phyloP scores from a whole-genome alignment of 495 filamentous ascomycete genomes.

The Parachaetomium inaequale region DNA sequence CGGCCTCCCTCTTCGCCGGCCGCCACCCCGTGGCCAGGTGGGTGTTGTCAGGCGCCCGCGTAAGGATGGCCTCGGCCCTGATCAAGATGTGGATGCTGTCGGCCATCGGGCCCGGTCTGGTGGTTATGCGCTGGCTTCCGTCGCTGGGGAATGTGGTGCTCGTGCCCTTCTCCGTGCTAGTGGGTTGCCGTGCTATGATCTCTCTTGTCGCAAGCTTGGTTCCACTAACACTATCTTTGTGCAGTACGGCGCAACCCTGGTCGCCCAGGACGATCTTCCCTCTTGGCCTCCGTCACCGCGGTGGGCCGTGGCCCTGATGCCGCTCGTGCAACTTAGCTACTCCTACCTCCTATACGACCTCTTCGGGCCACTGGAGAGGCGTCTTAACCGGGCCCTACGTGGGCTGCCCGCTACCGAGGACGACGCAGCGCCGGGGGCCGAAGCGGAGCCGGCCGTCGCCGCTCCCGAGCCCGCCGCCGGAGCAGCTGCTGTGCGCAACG shows the following conservation, averaged over 20 bases:
- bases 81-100: slow-evolving; percentile 28
- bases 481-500: no score
- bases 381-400: slow-evolving; percentile 48
- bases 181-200: slow-evolving; percentile 21
- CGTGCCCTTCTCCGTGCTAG: slow-evolving; percentile 36
- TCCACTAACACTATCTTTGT: neutral
- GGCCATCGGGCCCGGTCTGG: slow-evolving; percentile 39
- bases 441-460: neutral
- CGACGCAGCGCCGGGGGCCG: neutral
- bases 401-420: slow-evolving; percentile 26
- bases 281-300: slow-evolving; percentile 71
- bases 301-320: slow-evolving; percentile 66
- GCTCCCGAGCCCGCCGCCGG: neutral
- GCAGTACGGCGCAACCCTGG: slow-evolving; percentile 25
- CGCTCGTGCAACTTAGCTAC: slow-evolving; percentile 65
- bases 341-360: slow-evolving; percentile 60
- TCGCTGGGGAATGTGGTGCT: slow-evolving; percentile 29
- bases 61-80: neutral
- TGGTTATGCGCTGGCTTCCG: slow-evolving; percentile 35
- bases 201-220: no score
- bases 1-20: slow-evolving; percentile 39
- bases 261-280: slow-evolving; percentile 26
- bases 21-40: slow-evolving; percentile 26
- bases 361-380: slow-evolving; percentile 59
- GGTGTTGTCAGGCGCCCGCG: slow-evolving; percentile 12